phyloP scores from a whole-genome alignment of 148 eudicot genomes.

The Cornus suecica region DNA sequence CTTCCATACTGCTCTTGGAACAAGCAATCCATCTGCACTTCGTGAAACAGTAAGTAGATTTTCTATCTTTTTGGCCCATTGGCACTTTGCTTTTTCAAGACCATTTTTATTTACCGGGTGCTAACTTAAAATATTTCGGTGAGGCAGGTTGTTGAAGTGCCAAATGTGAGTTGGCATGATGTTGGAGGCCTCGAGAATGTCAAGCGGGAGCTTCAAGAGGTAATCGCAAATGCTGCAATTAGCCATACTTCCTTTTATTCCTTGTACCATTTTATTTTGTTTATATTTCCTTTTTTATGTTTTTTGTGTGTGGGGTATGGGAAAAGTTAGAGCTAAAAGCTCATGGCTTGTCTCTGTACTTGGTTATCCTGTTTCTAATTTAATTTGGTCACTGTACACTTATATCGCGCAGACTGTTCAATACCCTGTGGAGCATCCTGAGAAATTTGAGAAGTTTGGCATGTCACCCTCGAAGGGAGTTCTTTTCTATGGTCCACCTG shows the following conservation, averaged over 20 bases:
- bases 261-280: background rate
- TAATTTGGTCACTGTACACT: background rate
- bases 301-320: too few species aligned
- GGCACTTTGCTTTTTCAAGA: background rate
- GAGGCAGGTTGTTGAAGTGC: constrained; percentile 77
- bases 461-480: constrained; percentile 97
- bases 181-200: constrained; percentile 93
- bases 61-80: background rate
- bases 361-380: background rate
- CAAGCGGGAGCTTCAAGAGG: constrained; percentile 94
- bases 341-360: background rate
- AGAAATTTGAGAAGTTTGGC: constrained; percentile 91
- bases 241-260: too few species aligned
- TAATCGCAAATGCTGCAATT: constrained; percentile 14
- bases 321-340: too few species aligned
- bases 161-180: constrained; percentile 72
- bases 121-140: background rate
- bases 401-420: constrained; percentile 66
- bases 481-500: constrained; percentile 92
- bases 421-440: constrained; percentile 96
- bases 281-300: too few species aligned
- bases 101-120: background rate
- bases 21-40: constrained; percentile 88
- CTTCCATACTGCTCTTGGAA: constrained; percentile 83
- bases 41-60: constrained; percentile 72